Base-by-base conservation (phyloP, 2,329 filamentous ascomycete species). In the Pleomassaria siparia region DNA sequence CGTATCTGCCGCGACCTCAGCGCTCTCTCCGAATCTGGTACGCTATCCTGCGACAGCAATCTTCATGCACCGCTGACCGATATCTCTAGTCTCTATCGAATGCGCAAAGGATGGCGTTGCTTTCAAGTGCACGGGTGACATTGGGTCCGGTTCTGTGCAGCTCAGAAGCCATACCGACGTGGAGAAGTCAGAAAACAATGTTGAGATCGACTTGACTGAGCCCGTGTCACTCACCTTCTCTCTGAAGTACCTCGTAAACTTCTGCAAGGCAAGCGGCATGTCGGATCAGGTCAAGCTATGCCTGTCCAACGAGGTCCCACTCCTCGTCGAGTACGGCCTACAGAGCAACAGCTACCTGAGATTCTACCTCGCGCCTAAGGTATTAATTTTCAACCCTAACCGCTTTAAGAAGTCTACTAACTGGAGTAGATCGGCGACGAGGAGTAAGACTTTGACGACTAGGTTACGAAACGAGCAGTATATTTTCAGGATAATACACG, bases 281-380 rank as follows among this genome's bases (percentile, higher is more conserved):
- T 92, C 91, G 30, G 78, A 74, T 60, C 80, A 82, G 58, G 95
- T 99, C 74, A 94, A 88, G 77, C 86, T 99, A 62, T 95, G 88
- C 76, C 82, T 99, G 60, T 97, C 92, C 44, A 91, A 91, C 74
- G 94, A 99, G 76, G 92, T 99, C 43, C 94, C 94, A 22, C 84
- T 99, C 58, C 80, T 97, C 62, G 94, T 99, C 36, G 94, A 99
- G 79, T 99, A 97, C 74, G 79, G 77, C 46, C 76, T 96, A 52
- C 80, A 80, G 45, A 94, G 89, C 73, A 90, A 84, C 77, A 95
- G 91, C 74, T 94, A 94, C 74, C 76, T 99, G 74, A 85, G 92
- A 67, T 99, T 97, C 83, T 99, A 97, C 76, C 84, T 99, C 63
- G 94, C 94, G 57, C 94, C 94, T 58, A 99, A 99, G 91, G 94